Base-by-base conservation (phyloP, 495 filamentous ascomycete species). In the Amorphotheca resinae region DNA sequence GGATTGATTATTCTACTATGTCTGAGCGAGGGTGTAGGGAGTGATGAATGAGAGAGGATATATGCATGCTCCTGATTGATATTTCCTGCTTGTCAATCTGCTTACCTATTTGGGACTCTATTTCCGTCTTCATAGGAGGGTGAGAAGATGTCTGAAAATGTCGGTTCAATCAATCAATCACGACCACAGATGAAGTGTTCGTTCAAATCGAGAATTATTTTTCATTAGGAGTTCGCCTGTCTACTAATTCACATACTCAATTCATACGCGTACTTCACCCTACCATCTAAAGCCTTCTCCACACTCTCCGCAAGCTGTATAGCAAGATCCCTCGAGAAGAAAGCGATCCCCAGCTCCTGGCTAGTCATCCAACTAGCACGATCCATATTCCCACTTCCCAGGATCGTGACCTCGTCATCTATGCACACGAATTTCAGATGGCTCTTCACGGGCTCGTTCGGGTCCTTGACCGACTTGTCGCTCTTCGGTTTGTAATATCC, bases 311-410 rank as follows among this genome's bases (percentile, higher is more conserved):
- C 60, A n/a, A 80, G 54, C 9, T 38, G 45, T 6, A 32, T 51
- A 16, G 67, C 72, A 35, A 80, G 54, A 6, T 58, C 61, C 8
- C 33, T 41, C 9, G 62, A 66, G 20, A 78, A 64, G 41, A 86
- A 72, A 18, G 79, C 65, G 16, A 87, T 60, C 20, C 80, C 80
- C n/a, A 84, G 60, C 59, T 87, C 82, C 59, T 85, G 81, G 49
- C 76, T 80, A 9, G 82, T 84, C 50, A 66, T 84, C 77, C 78
- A 85, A 53, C 77, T 82, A 14, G 82, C 79, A 0, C 81, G 66
- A 59, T 87, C 82, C 66, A 80, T 70, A 52, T 87, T 87, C 22
- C 78, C 81, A 45, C 79, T 84, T 1, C 82, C 82, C 9, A 86
- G 62, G 5, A 87, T 64, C 11, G 69, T 62, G 21, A 72, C 66